Conservation (phyloP, 2,329 filamentous ascomycete genomes). For the Xylariaceae sp. region DNA sequence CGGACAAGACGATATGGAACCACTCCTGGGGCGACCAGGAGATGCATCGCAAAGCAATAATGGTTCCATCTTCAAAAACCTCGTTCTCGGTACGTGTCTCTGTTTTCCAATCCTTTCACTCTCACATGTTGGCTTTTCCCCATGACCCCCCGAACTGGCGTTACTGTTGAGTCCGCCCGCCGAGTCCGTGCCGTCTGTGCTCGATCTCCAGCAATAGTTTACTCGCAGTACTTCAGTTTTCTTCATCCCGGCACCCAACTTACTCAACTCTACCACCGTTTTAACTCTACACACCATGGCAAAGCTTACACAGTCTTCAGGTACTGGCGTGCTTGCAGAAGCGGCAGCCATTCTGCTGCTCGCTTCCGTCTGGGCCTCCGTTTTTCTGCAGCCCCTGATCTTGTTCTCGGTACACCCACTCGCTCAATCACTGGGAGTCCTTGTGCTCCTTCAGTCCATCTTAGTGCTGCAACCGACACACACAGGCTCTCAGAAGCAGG, state of each 20-base stretch:
- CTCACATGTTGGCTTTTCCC: conserved; percentile 2
- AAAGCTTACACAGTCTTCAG: conserved; percentile 44
- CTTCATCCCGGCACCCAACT: background rate
- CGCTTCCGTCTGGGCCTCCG: conserved; percentile 70
- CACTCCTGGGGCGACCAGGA: conserved; percentile 66
- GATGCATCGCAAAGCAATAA: conserved; percentile 68
- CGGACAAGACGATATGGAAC: conserved; percentile 56
- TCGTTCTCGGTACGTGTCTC: conserved; percentile 62
- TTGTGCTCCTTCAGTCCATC: conserved; percentile 74
- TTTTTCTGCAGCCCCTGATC: conserved; percentile 66
- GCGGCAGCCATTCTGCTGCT: conserved; percentile 71
- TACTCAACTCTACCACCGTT: background rate
- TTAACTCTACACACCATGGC: conserved; percentile 19
- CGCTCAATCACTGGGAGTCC: conserved; percentile 60
- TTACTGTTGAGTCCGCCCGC: background rate
- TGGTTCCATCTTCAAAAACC: conserved; percentile 63
- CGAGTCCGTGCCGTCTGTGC: background rate
- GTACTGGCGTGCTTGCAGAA: conserved; percentile 78
- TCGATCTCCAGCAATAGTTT: conserved; percentile 3
- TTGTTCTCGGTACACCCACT: conserved; percentile 90
- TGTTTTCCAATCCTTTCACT: conserved; percentile 1
- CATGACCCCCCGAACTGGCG: too few relatives aligned
- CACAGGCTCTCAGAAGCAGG: conserved; percentile 67
- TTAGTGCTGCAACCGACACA: conserved; percentile 86
- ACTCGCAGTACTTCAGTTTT: background rate